Evolutionary conservation across 495 filamentous ascomycete species (phyloP).

Genomic region (Thermothielavioides terrestris): DNA sequence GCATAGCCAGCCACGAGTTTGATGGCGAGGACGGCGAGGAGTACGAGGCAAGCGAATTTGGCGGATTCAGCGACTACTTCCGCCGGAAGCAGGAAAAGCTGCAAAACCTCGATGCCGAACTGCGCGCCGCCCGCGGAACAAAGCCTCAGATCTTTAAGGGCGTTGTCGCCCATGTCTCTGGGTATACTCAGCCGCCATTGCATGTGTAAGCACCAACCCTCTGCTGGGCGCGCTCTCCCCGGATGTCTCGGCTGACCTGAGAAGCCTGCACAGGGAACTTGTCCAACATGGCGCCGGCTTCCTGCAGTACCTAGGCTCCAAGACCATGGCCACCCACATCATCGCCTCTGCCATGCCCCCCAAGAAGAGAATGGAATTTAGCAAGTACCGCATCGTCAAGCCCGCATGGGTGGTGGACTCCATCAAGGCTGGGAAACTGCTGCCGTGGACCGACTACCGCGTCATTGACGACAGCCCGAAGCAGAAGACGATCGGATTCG

Average conservation of each 20-base stretch:
- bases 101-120: slow-evolving; percentile 80
- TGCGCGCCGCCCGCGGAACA: slow-evolving; percentile 54
- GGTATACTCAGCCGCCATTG: slow-evolving; percentile 85
- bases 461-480: slow-evolving; percentile 74
- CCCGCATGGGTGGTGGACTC: slow-evolving; percentile 95
- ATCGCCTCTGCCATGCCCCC: slow-evolving; percentile 83
- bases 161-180: slow-evolving; percentile 80
- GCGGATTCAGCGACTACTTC: slow-evolving; percentile 84
- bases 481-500: slow-evolving; percentile 61
- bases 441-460: slow-evolving; percentile 78
- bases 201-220: slow-evolving; percentile 45
- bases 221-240: background rate
- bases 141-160: slow-evolving; percentile 83
- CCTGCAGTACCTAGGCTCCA: slow-evolving; percentile 88
- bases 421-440: slow-evolving; percentile 63
- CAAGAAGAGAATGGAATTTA: slow-evolving; percentile 84
- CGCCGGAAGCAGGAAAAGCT: slow-evolving; percentile 91
- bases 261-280: slow-evolving; percentile 63
- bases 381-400: slow-evolving; percentile 81
- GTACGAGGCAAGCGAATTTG: slow-evolving; percentile 79
- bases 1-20: slow-evolving; percentile 63
- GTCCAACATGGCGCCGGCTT: slow-evolving; percentile 89
- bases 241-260: background rate
- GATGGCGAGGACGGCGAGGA: slow-evolving; percentile 73
- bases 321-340: slow-evolving; percentile 90